Base-by-base conservation (phyloP, 192 early-diverging fungal species). In the Irineochytrium annulatum region DNA sequence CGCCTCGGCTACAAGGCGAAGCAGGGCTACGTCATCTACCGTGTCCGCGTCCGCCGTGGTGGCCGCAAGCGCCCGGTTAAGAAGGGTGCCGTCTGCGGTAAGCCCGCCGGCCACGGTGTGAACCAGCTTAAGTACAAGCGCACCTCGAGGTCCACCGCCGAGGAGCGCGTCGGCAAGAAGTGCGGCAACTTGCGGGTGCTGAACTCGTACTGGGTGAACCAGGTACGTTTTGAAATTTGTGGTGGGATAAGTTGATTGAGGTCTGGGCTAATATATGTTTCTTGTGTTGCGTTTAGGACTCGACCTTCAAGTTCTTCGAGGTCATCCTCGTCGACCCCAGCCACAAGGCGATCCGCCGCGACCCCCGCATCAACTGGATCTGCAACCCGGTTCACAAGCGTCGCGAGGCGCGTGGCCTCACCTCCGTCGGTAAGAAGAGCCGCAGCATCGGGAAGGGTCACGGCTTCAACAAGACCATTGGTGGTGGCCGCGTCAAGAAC, bases 1-100 rank as follows among this genome's bases (percentile, higher is more conserved):
- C 93, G 96, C 77, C 82, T 99, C 45, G 96, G 96, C 61, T 99
- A 99, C 92, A 98, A 98, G 86, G 96, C 96, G 83, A 99, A 99
- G 88, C 96, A 97, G 82, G 96, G 96, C 72, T 99, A 88, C 76
- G 93, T 99, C 63, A 87, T 99, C 82, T 99, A 99, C 90, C 90
- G 94, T 71, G 85, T 99, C 72, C 93, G 96, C 75, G 92, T 99
- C 59, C 92, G 96, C 74, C 92, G 96, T 80, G 96, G 96, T 84
- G 86, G 88, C 79, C 93, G 96, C 79, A 99, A 99, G 85, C 80
- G 95, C 75, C 91, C 89, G 57, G 92, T 89, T 69, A 88, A 86
- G 80, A 98, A 98, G 91, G 96, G 96, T 82, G 87, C 88, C 65
- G 92, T 93, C 65, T 99, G 89, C 82, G 96, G 96, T 73, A 99